Evolutionary conservation across 768 basidiomycete species (phyloP), one percentile per base, ranked within the genome.

Genomic region (Termitomyces titanicus): DNA sequence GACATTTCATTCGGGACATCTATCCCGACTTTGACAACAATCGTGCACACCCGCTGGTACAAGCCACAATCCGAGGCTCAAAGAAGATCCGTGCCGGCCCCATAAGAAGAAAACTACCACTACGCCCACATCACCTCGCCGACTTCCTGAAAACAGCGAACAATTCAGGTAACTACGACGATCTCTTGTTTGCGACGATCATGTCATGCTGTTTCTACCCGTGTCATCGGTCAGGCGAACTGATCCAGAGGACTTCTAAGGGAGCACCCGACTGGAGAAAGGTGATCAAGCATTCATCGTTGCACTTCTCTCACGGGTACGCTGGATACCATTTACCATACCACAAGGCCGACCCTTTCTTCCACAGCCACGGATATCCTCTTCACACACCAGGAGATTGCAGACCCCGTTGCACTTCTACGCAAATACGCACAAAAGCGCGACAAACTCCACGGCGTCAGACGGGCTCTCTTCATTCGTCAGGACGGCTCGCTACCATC

Each of bases 1-100:
- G n/a, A 18, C 39, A 40, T 10, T 40, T 65, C 42, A 48, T 70
- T 9, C 55, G 52, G 2, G 56, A 63, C 22, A 17, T 64, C 22
- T 70, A 58, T 42, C 65, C 68, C 37, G 54, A 66, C 15, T 68
- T 66, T 40, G 62, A 65, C 25, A 25, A 24, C 3, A 61, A 60
- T 50, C 53, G 62, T 0, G n/a, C 56, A 0, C 51, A 59, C 34
- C 60, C 61, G 12, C 18, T n/a, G n/a, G n/a, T n/a, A n/a, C n/a
- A n/a, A n/a, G n/a, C n/a, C n/a, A n/a, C n/a, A n/a, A n/a, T n/a
- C 27, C 7, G 52, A 4, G 62, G 63, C 3, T 60, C 63, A 0
- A 62, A 53, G 39, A 55, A 58, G 12, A 20, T 59, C 33, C 24
- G 44, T 2, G 50, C 53, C 1, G 49, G 55, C n/a, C 52, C 52